Evolutionary conservation across 2,329 filamentous ascomycete species (phyloP).

Genomic region (Fusarium fracticaudum): DNA sequence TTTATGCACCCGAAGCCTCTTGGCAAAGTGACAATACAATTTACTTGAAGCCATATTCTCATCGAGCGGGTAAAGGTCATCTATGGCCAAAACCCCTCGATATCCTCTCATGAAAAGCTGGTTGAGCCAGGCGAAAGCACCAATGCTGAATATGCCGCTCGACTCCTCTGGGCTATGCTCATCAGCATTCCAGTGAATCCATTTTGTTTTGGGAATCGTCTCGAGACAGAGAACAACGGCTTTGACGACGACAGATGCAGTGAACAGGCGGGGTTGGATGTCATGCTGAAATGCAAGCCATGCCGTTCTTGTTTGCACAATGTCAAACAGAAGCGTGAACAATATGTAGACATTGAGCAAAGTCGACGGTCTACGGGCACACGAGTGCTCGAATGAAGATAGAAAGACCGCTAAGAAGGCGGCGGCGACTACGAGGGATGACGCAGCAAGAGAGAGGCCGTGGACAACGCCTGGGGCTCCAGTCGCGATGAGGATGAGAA

Average conservation of each 20-base stretch:
- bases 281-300: conserved; percentile 47
- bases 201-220: conserved; percentile 50
- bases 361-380: conserved; percentile 52
- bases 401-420: conserved; percentile 44
- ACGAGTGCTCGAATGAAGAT: conserved; percentile 51
- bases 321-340: conserved; percentile 56
- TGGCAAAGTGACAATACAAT: conserved; percentile 30
- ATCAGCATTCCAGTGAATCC: conserved; percentile 49
- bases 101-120: conserved; percentile 51
- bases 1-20: conserved; percentile 38
- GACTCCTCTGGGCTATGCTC: conserved; percentile 53
- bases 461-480: conserved; percentile 25
- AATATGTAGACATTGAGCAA: conserved; percentile 54
- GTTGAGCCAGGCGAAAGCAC: conserved; percentile 50
- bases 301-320: conserved; percentile 53
- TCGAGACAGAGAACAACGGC: conserved; percentile 50
- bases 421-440: conserved; percentile 41
- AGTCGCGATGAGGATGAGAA: conserved; percentile 45
- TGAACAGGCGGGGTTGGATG: conserved; percentile 47
- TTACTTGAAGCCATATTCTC: conserved; percentile 36
- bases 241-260: conserved; percentile 49
- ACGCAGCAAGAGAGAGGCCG: conserved; percentile 41
- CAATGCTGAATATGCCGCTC: conserved; percentile 46
- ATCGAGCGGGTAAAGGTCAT: conserved; percentile 51
- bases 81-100: conserved; percentile 43